Base-by-base conservation (phyloP, 257 asterid genomes). In the Solanum lignicaule region DNA sequence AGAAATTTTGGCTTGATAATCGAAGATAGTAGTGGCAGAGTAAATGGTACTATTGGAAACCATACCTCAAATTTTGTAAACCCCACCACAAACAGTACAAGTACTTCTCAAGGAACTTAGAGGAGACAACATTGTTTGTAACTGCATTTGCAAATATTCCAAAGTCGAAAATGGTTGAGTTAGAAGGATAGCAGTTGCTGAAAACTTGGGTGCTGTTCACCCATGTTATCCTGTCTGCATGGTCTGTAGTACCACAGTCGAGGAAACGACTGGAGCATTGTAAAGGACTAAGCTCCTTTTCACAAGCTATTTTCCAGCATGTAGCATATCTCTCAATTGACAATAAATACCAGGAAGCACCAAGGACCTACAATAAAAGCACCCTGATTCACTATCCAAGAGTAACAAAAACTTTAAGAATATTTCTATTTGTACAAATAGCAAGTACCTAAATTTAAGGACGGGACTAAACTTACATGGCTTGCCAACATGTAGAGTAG, bases 71-170 rank as follows among this genome's bases (percentile, higher is more conserved):
- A 88, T 95, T 95, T 78, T 95, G 98, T 76, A 96, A 91, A 66
- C 98, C 98, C 98, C 98, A 96, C 98, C 98, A 96, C 84, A 96
- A 91, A 66, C 98, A 94, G 89, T 96, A 96, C 88, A 96, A 93
- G 92, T 94, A 96, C 94, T 96, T 96, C 83, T 93, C 95, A 25
- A 95, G 83, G 87, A 96, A 95, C 32, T 74, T 31, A 73, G 96
- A 89, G 1, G 98, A 96, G 65, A 95, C 92, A 35, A 96, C 98
- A 68, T 93, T 89, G 85, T 95, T 95, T 29, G 90, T 89, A 73
- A 95, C 90, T 32, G 98, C 98, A 83, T 92, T 90, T 87, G 95
- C 96, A 55, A 90, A 95, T 74, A 96, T 93, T 58, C 98, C 98
- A 20, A 92, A 89, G 86, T 94, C 90, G 89, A 96, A 96, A 90